Evolutionary conservation across 768 basidiomycete genomes (phyloP).

Genomic region (Lactarius vividus): DNA sequence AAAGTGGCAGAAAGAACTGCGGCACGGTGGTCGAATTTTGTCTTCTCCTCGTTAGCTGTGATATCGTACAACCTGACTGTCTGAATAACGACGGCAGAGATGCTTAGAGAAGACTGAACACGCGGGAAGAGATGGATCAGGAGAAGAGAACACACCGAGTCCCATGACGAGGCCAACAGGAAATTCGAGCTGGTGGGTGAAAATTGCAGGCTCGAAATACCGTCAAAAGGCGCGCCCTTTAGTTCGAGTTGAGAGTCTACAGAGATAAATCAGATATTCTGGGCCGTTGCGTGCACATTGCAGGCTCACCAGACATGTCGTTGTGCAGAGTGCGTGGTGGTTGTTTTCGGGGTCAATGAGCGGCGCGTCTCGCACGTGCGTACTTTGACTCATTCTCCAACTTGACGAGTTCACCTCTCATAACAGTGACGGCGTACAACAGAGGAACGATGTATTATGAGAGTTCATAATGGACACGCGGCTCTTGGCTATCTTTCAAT

Average conservation of each 20-base stretch:
- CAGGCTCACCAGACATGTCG: slow-evolving; percentile 4
- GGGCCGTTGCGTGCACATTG: not conserved
- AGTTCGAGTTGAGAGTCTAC: slow-evolving; percentile 40
- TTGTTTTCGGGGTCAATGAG: not conserved
- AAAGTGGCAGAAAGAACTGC: slow-evolving; percentile 86
- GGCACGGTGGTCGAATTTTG: slow-evolving; percentile 87
- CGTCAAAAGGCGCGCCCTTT: slow-evolving; percentile 77
- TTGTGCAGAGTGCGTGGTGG: not conserved
- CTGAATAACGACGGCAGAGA: slow-evolving; percentile 46
- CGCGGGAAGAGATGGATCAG: slow-evolving; percentile 35
- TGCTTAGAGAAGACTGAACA: slow-evolving; percentile 14
- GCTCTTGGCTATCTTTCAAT: too few species aligned
- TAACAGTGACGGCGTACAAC: not conserved
- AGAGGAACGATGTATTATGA: not conserved
- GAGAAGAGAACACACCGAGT: slow-evolving; percentile 51
- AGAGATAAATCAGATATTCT: not conserved
- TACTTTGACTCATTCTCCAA: not conserved
- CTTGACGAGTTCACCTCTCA: not conserved
- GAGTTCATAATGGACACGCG: too few species aligned
- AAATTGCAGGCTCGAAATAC: slow-evolving; percentile 76
- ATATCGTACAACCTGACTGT: slow-evolving; percentile 57
- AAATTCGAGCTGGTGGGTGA: slow-evolving; percentile 77
- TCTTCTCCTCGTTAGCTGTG: slow-evolving; percentile 57
- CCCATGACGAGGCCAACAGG: slow-evolving; percentile 88
- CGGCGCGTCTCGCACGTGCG: not conserved